A percentile compares a stretch with the other conserved stretches of the same genome.
Evolutionary conservation across 805 yeast genomes (phyloP).

Genomic region (Hanseniaspora vineae): DNA sequence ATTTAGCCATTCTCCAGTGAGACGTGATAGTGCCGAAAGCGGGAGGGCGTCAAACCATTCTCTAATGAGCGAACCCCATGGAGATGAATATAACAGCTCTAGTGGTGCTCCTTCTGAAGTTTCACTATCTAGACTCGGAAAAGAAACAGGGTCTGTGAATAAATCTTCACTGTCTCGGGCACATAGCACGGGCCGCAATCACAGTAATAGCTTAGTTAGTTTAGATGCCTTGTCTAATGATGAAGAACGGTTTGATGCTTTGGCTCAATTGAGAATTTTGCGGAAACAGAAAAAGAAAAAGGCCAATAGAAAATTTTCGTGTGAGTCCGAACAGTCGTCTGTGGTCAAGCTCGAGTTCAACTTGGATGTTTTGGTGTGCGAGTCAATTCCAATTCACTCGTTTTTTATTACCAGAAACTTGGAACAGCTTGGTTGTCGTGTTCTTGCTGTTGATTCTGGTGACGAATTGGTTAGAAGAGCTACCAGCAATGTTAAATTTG

Average conservation of each 20-base stretch:
- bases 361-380: conserved; percentile 69
- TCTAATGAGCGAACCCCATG: neutral
- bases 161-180: neutral
- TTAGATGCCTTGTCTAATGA: neutral
- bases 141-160: neutral
- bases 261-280: neutral
- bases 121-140: neutral
- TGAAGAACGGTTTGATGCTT: conserved; percentile 4
- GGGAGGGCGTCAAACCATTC: neutral
- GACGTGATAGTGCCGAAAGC: neutral
- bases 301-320: conserved; percentile 11
- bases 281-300: conserved; percentile 2
- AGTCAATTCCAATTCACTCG: conserved; percentile 73
- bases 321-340: conserved; percentile 18
- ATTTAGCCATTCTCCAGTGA: neutral
- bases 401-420: conserved; percentile 52
- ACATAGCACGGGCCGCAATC: too few species aligned
- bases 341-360: conserved; percentile 5
- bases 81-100: neutral
- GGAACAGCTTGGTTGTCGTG: conserved; percentile 64
- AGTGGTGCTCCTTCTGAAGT: neutral
- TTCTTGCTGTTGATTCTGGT: conserved; percentile 63
- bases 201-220: neutral
- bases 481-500: conserved; percentile 74
- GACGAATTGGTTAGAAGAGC: conserved; percentile 74